phyloP scores from a whole-genome alignment of 257 asterid species.

The Solanum chilense region DNA sequence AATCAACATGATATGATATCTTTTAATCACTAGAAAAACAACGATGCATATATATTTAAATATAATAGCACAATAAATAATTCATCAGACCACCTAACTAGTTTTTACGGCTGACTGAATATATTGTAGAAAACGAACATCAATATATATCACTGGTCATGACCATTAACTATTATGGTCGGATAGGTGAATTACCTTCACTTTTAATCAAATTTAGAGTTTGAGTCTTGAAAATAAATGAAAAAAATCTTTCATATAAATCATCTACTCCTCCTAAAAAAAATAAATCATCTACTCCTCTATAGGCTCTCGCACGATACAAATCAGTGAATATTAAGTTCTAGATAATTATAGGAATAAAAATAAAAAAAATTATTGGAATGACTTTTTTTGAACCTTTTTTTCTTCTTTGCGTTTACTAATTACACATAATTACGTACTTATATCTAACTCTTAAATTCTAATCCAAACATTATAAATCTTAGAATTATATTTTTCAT shows the following conservation, averaged over 20 bases:
- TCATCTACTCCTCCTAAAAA: neutral
- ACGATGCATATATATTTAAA: neutral
- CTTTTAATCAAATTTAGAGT: too few species aligned
- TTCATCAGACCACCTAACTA: neutral
- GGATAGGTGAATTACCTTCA: neutral
- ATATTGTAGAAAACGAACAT: too few species aligned
- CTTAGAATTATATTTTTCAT: neutral
- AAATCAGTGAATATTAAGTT: neutral
- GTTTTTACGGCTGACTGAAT: too few species aligned
- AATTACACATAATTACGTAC: neutral
- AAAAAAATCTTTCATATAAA: neutral
- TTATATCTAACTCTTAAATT: neutral
- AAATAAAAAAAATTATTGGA: neutral
- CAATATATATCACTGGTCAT: too few species aligned
- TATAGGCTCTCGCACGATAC: neutral
- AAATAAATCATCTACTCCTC: neutral
- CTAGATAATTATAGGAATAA: too few species aligned
- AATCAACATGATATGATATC: neutral
- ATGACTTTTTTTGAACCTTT: neutral
- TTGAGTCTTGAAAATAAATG: neutral
- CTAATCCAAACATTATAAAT: neutral
- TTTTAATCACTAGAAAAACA: neutral
- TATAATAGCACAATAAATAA: neutral
- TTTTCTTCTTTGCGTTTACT: neutral
- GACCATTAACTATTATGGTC: neutral